Base-by-base conservation (phyloP, 1,139 yeast species). In the Nematodospora anomalae region DNA sequence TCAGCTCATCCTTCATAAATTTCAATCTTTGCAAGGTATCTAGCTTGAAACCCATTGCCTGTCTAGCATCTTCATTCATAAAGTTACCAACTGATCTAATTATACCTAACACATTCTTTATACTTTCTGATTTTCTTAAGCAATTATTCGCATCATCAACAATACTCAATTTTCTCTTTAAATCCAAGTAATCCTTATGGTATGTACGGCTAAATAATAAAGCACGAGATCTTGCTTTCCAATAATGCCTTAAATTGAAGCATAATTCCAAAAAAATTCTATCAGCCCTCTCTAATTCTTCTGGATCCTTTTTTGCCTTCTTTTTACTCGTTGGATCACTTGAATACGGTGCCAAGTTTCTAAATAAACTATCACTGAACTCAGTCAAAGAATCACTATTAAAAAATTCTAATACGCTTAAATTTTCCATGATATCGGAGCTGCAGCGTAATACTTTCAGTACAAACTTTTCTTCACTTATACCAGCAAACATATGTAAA, bases 41-140 rank as follows among this genome's bases (percentile, higher is more conserved):
- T 29, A 92, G 66, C 50, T 79, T 82, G 64, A 92, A 89, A 1
- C 97, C 98, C 37, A 74, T 62, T 0, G 95, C 97, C 48, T 82
- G 83, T 52, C 85, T 89, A 6, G 84, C 67, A 22, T 71, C 63
- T 52, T 87, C 95, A 57, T 92, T 92, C 97, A 92, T 92, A 53
- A 81, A 89, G 54, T 92, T 92, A 15, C 97, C 98, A 42, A 92
- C 82, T 13, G 84, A 83, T 46, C 89, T 73, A 36, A 92, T 86
- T 28, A 92, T 76, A 32, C 83, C 83, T 40, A 92, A 67, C 7
- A 90, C 75, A 41, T 76, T 74, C 45, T 79, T 75, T 50, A 92
- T 72, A 31, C 79, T 74, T n/a, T 70, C 70, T 0, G 95, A 86
- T 6, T 72, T 64, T 36, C 71, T 66, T n/a, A 90, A 67, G 27